Evolutionary conservation across 2,329 filamentous ascomycete genomes (phyloP), one percentile per base, ranked within the genome.

Genomic region (Calonectria crousiana): DNA sequence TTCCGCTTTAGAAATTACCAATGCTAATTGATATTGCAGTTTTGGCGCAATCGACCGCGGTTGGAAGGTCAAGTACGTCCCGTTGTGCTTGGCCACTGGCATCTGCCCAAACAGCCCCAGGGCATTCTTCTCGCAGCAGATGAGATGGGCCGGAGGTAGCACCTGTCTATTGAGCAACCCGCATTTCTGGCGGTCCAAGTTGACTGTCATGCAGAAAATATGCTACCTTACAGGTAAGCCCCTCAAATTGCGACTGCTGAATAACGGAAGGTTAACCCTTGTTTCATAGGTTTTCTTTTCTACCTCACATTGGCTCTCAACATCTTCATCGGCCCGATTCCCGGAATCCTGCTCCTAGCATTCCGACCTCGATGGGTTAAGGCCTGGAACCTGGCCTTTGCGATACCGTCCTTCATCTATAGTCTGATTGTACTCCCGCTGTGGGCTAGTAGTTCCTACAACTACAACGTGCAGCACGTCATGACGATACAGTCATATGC

Each of bases 91-190:
- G 44, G 62, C 62, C 4, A 34, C 62, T 2, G 62, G 62, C 16
- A 51, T 66, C 3, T 66, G 62, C 13, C 62, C 62, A 47, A 34
- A 49, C 20, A 66, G 20, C 28, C 62, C 62, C 2, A 32, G 62
- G 10, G 26, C 62, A 16, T 66, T 66, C 26, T 66, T 66, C 44
- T 66, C 62, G 18, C 62, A 66, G 44, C 62, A 66, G 28, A 66
- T 52, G 62, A 49, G 62, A 49, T 66, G 62, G 62, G 62, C 62
- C 16, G 13, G 16, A 23, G 62, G 44, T 18, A 66, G 62, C 62
- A 66, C 62, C 2, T 32, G 30, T 1, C 30, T 66, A 20, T 20
- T 66, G 6, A 23, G 18, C 9, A 66, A 16, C 28, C 8, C 10
- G 8, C 9, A 66, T 34, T 66, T 66, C 62, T 66, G 62, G 62